Evolutionary conservation across 208 protist species (phyloP).

Genomic region (Leishmania mexicana): DNA sequence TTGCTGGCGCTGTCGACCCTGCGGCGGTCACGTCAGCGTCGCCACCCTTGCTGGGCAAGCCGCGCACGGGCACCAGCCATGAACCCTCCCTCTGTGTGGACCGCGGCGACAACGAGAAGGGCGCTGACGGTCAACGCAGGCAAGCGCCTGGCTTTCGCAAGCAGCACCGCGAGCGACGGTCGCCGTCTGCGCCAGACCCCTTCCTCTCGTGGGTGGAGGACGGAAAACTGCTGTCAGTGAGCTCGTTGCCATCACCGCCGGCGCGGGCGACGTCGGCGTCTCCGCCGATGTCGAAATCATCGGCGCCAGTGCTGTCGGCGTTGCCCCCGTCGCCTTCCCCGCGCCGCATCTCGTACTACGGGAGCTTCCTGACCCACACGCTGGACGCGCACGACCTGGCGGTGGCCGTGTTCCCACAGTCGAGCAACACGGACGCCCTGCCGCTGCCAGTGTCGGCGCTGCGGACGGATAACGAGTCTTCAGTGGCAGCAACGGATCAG

Average conservation of each 20-base stretch:
- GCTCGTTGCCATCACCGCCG: background rate
- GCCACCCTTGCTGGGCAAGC: background rate
- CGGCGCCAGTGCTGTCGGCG: background rate
- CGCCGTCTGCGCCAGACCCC: background rate
- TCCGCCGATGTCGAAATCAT: background rate
- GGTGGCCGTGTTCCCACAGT: background rate
- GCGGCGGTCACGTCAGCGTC: background rate
- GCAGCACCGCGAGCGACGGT: background rate
- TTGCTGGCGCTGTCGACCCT: background rate
- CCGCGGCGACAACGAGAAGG: background rate
- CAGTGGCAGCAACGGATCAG: too few relatives aligned
- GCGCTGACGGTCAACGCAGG: background rate
- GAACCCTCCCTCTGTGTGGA: background rate
- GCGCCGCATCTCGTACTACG: constrained; percentile 30
- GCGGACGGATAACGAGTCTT: background rate
- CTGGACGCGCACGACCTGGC: constrained; percentile 13
- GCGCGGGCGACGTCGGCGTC: background rate
- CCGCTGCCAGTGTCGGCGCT: background rate
- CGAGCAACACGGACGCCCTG: background rate
- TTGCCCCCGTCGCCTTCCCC: background rate
- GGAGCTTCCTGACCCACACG: constrained; percentile 25
- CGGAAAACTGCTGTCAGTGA: background rate
- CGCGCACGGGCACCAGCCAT: background rate
- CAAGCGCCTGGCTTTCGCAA: background rate
- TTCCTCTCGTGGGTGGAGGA: background rate